Base-by-base conservation (phyloP, 2,329 filamentous ascomycete species). In the Pseudonectria foliicola region DNA sequence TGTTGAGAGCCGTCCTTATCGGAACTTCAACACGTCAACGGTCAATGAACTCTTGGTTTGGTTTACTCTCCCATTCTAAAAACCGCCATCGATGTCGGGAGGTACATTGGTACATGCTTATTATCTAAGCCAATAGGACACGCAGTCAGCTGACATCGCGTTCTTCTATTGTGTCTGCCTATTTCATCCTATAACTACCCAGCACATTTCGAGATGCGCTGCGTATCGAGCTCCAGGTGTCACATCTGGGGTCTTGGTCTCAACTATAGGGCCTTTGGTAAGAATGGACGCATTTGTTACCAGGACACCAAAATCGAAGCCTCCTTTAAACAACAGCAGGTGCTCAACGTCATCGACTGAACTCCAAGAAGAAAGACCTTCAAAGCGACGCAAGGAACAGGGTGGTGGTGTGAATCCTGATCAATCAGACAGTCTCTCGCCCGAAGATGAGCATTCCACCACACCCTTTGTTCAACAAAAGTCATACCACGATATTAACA, bases 121-220 rank as follows among this genome's bases (percentile, higher is more conserved):
- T 21, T 21, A 21, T 21, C 18, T 21, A 21, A 21, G 18, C 13
- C 15, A 28, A 28, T 28, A 15, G 10, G 25, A 26, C 32, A 35
- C 41, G 38, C 16, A 43, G 52, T 64, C 61, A 64, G 54, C 51
- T 64, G 61, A 62, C 52, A 53, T 61, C 62, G 61, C 53, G 61
- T 59, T 46, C 35, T 31, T 26, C 23, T 36, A 29, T 37, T 39
- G 42, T 49, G 35, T 38, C 33, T 46, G 31, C 28, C 38, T 39
- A 34, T 27, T 42, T 49, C 49, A 23, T 31, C 14, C 33, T 28
- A 25, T 29, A 24, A 21, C 35, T 10, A 18, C 13, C 28, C 13
- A 16, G 13, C 15, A 10, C 13, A 21, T 18, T 8, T n/a, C 15
- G 14, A 7, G 12, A 18, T 16, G 13, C 14, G 11, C 6, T 18